phyloP scores from a whole-genome alignment of 2,329 filamentous ascomycete genomes.

The Juglanconis sp. region DNA sequence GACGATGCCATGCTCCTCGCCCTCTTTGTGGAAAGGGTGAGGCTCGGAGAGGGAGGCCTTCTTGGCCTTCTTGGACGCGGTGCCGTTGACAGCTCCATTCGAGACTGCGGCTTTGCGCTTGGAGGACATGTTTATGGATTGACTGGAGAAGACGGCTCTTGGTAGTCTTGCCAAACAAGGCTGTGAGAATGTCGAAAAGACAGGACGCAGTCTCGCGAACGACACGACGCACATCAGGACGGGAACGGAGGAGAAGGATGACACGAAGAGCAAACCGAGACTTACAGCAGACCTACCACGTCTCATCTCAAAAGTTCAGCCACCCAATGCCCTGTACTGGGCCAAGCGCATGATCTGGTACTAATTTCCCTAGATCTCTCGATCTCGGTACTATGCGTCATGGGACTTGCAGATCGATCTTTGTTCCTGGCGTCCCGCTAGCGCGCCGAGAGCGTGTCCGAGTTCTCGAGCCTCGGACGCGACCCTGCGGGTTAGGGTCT shows the following conservation, averaged over 20 bases:
- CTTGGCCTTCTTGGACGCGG: slow-evolving; percentile 10
- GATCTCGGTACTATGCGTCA: slow-evolving; percentile 12
- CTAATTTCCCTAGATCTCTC: slow-evolving; percentile 4
- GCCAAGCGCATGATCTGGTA: not conserved
- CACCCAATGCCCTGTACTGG: not conserved
- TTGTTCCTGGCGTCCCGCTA: slow-evolving; percentile 9
- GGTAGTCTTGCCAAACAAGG: not conserved
- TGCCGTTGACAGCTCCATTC: not conserved
- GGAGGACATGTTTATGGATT: slow-evolving; percentile 6
- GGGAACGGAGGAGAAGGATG: not conserved
- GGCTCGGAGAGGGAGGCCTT: slow-evolving; percentile 28
- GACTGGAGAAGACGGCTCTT: not conserved
- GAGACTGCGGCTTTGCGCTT: slow-evolving; percentile 20
- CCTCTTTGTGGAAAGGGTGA: slow-evolving; percentile 43
- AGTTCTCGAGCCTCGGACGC: too few species aligned
- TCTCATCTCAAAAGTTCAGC: not conserved
- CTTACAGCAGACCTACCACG: not conserved
- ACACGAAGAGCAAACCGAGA: not conserved
- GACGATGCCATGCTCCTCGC: slow-evolving; percentile 59
- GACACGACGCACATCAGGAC: not conserved
- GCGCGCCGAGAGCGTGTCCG: not conserved
- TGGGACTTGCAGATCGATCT: slow-evolving; percentile 13
- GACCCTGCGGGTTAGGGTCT: too few species aligned
- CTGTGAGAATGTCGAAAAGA: not conserved
- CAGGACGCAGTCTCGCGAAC: not conserved